phyloP scores from a whole-genome alignment of 768 basidiomycete genomes.

The Rhodotorula graminis region DNA sequence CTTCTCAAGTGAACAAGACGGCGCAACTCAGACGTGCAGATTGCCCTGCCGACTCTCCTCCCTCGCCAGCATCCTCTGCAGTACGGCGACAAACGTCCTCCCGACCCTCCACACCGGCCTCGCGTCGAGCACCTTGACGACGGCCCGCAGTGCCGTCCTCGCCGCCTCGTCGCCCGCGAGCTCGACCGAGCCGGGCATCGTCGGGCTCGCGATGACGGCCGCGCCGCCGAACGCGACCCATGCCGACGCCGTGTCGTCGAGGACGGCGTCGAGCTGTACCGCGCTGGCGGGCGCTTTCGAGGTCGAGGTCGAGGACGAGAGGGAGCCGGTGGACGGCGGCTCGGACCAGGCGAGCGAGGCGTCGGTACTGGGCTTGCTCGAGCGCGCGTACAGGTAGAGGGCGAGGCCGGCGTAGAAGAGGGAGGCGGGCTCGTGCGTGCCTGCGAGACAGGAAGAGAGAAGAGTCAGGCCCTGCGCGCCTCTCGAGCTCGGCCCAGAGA shows the following conservation, averaged over 20 bases:
- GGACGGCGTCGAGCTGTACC: background rate
- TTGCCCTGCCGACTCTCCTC: too few relatives aligned
- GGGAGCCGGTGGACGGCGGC: background rate
- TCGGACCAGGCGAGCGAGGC: background rate
- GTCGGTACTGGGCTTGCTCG: background rate
- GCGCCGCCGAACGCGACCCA: background rate
- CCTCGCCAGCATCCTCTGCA: too few relatives aligned
- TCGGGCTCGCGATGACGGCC: background rate
- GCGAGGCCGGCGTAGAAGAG: constrained; percentile 4
- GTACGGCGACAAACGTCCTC: too few relatives aligned
- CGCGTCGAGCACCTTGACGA: too few relatives aligned
- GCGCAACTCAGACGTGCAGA: too few relatives aligned
- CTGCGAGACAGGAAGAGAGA: background rate
- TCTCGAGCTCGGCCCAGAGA: too few relatives aligned
- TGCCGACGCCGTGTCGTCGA: background rate
- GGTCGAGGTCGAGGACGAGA: background rate
- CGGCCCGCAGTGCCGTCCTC: too few relatives aligned
- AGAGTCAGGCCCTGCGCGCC: background rate
- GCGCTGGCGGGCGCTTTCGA: background rate
- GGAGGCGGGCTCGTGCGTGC: constrained; percentile 1
- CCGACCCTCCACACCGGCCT: too few relatives aligned
- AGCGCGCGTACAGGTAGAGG: constrained; percentile 8
- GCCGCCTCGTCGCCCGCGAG: too few relatives aligned
- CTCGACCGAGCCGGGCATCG: too few relatives aligned
- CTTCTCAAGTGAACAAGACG: too few relatives aligned